Percentiles rank a stretch among this genome's conserved stretches.
Conservation (phyloP, 2,329 filamentous ascomycete genomes). For the Claviceps paspali region DNA sequence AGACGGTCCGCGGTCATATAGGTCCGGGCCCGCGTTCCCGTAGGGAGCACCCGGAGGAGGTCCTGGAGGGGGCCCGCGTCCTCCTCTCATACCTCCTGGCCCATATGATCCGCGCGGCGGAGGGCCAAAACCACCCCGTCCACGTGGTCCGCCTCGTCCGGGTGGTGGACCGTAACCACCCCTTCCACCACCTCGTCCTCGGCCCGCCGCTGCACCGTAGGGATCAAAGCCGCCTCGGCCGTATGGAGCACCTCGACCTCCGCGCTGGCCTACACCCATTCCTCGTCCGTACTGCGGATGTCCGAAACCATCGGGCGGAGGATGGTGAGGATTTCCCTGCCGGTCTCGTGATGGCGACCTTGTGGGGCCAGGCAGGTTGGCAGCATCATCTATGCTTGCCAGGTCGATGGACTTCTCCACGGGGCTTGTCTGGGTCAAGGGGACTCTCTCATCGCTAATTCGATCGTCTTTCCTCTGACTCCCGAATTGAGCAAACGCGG, state of each 20-base stretch:
- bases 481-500: conserved; percentile 51
- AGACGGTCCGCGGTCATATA: conserved; percentile 22
- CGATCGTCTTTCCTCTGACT: conserved; percentile 46
- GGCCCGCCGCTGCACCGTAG: conserved; percentile 25
- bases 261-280: conserved; percentile 26
- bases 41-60: conserved; percentile 22
- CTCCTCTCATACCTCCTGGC: conserved; percentile 14
- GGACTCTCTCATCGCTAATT: conserved; percentile 54
- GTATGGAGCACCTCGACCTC: conserved; percentile 30
- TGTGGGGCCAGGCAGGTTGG: conserved; percentile 18
- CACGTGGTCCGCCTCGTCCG: conserved; percentile 25
- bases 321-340: conserved; percentile 43
- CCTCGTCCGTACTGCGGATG: conserved; percentile 39
- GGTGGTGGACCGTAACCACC: conserved; percentile 28
- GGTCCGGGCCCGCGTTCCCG: conserved; percentile 15
- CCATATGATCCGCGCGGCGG: conserved; percentile 18
- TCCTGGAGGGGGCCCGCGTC: conserved; percentile 19
- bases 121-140: conserved; percentile 18
- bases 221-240: conserved; percentile 35
- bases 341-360: conserved; percentile 39
- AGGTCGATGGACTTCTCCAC: conserved; percentile 34
- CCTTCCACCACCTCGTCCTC: conserved; percentile 23
- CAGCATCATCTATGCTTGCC: conserved; percentile 18
- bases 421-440: conserved; percentile 50
- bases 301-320: conserved; percentile 27